Conservation (phyloP, 352 stramenopile genomes). For the Phytophthora cactorum region DNA sequence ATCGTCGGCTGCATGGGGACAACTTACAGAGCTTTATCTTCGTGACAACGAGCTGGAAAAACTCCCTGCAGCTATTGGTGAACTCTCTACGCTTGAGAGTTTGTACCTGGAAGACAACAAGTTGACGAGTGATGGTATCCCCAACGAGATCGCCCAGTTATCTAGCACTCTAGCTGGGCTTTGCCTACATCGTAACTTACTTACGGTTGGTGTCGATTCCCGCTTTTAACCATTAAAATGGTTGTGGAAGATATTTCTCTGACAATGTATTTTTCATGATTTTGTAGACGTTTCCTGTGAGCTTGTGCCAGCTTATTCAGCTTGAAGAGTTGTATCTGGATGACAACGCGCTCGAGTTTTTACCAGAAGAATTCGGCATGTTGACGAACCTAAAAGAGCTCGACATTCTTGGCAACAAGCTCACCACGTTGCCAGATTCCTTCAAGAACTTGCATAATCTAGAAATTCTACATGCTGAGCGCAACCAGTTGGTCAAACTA, state of each 20-base stretch:
- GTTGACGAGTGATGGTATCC: slow-evolving; percentile 67
- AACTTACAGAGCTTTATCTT: slow-evolving; percentile 85
- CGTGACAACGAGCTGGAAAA: slow-evolving; percentile 73
- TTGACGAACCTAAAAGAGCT: slow-evolving; percentile 82
- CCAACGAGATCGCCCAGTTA: slow-evolving; percentile 52
- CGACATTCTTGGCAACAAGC: slow-evolving; percentile 74
- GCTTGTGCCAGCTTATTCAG: slow-evolving; percentile 64
- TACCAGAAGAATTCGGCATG: slow-evolving; percentile 77
- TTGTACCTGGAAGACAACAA: slow-evolving; percentile 90
- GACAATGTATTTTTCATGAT: neutral
- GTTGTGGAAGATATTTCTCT: neutral
- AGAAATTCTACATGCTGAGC: slow-evolving; percentile 83
- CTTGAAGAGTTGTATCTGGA: slow-evolving; percentile 90
- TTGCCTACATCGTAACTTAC: slow-evolving; percentile 81
- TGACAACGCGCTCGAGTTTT: slow-evolving; percentile 64
- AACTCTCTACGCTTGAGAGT: slow-evolving; percentile 73
- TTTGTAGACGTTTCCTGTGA: slow-evolving; percentile 58
- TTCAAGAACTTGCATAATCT: slow-evolving; percentile 75
- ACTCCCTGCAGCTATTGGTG: slow-evolving; percentile 57
- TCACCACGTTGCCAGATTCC: slow-evolving; percentile 66
- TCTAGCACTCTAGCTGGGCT: slow-evolving; percentile 61
- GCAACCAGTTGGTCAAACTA: slow-evolving; percentile 75
- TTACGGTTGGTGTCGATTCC: slow-evolving; percentile 49
- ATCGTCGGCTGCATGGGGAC: slow-evolving; percentile 34
- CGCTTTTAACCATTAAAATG: neutral